Evolutionary conservation across 2,329 filamentous ascomycete genomes (phyloP).

Genomic region (Capronia epimyces): DNA sequence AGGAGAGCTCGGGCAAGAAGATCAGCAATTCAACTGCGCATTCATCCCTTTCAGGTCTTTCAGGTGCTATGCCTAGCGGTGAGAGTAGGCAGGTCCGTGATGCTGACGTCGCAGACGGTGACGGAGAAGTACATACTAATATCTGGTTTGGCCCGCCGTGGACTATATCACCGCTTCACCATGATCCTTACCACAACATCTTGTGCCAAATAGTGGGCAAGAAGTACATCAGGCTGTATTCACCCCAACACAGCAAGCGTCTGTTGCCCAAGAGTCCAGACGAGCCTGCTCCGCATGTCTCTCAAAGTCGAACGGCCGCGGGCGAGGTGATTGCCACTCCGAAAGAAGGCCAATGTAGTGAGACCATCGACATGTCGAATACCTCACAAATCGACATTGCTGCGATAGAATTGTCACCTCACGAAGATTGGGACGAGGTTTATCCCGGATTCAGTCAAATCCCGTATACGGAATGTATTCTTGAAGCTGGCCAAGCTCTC

Average conservation of each 20-base stretch:
- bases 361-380: conserved; percentile 80
- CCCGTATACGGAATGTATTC: conserved; percentile 66
- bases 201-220: conserved; percentile 80
- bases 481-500: conserved; percentile 75
- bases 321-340: conserved; percentile 1
- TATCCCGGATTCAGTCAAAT: conserved; percentile 56
- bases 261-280: conserved; percentile 56
- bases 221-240: conserved; percentile 89
- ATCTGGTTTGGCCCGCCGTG: conserved; percentile 86
- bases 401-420: conserved; percentile 53
- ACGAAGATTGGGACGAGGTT: conserved; percentile 39
- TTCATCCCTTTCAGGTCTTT: conserved; percentile 21
- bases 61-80: too few relatives aligned
- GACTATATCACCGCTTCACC: conserved; percentile 89
- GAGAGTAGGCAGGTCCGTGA: conserved; percentile 8
- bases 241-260: conserved; percentile 54
- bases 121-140: conserved; percentile 55
- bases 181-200: conserved; percentile 90
- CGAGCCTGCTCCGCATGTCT: conserved; percentile 25
- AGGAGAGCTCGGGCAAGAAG: conserved; percentile 6
- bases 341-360: conserved; percentile 48
- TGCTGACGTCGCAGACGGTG: conserved; percentile 26
- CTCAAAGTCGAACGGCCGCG: conserved; percentile 2
- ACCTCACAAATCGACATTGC: conserved; percentile 76
- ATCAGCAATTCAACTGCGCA: conserved; percentile 13